Conservation (phyloP, 164 flowering plant species). For the Tetracentron sinense region DNA sequence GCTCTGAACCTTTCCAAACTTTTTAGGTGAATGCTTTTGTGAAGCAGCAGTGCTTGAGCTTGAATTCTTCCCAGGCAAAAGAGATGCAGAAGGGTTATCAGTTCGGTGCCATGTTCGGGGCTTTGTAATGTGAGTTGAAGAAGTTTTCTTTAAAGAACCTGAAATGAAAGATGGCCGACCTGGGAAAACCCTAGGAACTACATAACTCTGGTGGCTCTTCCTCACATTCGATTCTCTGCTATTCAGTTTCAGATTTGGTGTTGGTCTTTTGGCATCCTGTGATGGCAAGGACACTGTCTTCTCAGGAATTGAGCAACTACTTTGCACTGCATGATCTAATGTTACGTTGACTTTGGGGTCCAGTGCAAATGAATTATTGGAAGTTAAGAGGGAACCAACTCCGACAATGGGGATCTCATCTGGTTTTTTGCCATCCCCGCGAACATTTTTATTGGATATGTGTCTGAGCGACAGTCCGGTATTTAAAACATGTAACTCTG, state of each 20-base stretch:
- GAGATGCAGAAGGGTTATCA: slow-evolving; percentile 22
- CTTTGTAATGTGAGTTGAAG: slow-evolving; percentile 34
- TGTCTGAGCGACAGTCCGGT: slow-evolving; percentile 14
- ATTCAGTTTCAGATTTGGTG: slow-evolving; percentile 13
- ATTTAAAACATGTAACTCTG: slow-evolving; percentile 8
- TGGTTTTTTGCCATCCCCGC: slow-evolving; percentile 9
- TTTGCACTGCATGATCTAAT: slow-evolving; percentile 13
- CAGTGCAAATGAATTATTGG: slow-evolving; percentile 10
- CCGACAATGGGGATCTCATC: slow-evolving; percentile 20
- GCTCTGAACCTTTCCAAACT: slow-evolving; percentile 24
- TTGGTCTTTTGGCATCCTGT: slow-evolving; percentile 16
- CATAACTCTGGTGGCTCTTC: slow-evolving; percentile 26
- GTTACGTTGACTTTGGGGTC: slow-evolving; percentile 5
- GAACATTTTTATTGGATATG: slow-evolving; percentile 14
- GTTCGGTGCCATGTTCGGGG: slow-evolving; percentile 75
- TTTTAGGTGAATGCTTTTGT: slow-evolving; percentile 24
- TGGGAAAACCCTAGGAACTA: slow-evolving; percentile 30
- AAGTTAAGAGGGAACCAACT: slow-evolving; percentile 7
- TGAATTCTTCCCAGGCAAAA: slow-evolving; percentile 28
- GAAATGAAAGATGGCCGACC: slow-evolving; percentile 24
- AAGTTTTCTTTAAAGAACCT: slow-evolving; percentile 26
- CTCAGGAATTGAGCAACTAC: slow-evolving; percentile 7
- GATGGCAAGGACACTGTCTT: slow-evolving; percentile 17
- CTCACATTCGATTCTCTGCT: slow-evolving; percentile 21
- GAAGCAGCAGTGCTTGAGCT: slow-evolving; percentile 20